Evolutionary conservation across 805 yeast genomes (phyloP).

Genomic region (Nakazawaea ambrosiae): DNA sequence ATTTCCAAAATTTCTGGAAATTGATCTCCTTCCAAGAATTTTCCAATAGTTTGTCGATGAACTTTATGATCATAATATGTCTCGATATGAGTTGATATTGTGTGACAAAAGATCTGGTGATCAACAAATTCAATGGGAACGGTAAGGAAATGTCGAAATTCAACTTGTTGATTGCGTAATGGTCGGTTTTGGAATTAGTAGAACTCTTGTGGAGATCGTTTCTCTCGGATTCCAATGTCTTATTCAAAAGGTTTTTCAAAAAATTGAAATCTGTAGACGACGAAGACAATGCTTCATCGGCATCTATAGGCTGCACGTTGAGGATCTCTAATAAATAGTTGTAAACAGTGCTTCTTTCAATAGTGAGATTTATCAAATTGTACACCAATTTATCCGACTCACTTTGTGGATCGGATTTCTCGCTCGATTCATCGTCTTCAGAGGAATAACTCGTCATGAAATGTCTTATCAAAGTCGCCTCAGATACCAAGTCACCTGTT

Average conservation of each 20-base stretch:
- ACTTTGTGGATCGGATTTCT: conserved; percentile 11
- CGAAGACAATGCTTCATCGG: conserved; percentile 41
- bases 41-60: conserved; percentile 51
- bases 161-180: conserved; percentile 42
- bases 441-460: conserved; percentile 17
- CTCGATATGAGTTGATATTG: conserved; percentile 80
- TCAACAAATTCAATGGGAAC: conserved; percentile 76
- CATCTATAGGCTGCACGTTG: conserved; percentile 47
- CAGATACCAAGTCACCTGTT: conserved; percentile 17
- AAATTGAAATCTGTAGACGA: conserved; percentile 35
- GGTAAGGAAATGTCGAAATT: conserved; percentile 62
- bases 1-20: conserved; percentile 61
- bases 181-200: conserved; percentile 27
- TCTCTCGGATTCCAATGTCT: conserved; percentile 27
- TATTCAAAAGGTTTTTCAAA: conserved; percentile 35
- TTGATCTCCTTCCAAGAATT: conserved; percentile 68
- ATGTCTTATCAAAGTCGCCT: conserved; percentile 26
- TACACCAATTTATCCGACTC: conserved; percentile 18
- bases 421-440: conserved; percentile 5
- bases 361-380: conserved; percentile 22
- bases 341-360: conserved; percentile 34
- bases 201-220: conserved; percentile 14
- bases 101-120: conserved; percentile 61
- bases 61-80: conserved; percentile 56
- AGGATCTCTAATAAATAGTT: conserved; percentile 42